These are phyloP conservation scores for Aspergillus olivimuriae DNA, from an alignment of 495 filamentous ascomycete genomes.

Conservation along the genomic window DNA sequence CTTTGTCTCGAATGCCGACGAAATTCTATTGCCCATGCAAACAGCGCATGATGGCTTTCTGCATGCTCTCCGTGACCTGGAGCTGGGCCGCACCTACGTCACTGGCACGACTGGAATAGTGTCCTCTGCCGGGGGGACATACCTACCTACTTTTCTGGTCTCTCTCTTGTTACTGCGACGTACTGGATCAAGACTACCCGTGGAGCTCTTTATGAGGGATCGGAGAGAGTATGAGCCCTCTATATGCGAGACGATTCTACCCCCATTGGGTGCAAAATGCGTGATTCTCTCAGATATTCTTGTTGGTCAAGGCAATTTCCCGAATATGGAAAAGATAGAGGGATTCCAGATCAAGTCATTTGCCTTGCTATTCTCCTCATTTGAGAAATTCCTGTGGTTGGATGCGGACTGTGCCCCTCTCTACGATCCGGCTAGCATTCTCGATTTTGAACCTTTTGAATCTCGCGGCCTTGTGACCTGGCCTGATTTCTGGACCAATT, in stretches of 20 bases:
- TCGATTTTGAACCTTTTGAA: conserved; percentile 35
- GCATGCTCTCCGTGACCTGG: conserved; percentile 12
- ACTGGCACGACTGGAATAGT: conserved; percentile 39
- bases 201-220: conserved; percentile 44
- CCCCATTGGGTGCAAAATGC: conserved; percentile 38
- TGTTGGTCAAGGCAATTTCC: neutral
- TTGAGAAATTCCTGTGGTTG: conserved; percentile 46
- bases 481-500: conserved; percentile 48
- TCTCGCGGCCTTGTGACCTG: conserved; percentile 43
- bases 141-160: conserved; percentile 30
- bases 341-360: conserved; percentile 46
- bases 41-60: conserved; percentile 28
- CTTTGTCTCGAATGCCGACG: conserved; percentile 14
- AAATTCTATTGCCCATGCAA: conserved; percentile 17
- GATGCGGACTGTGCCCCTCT: conserved; percentile 46
- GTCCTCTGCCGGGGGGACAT: conserved; percentile 28
- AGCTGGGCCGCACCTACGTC: conserved; percentile 15
- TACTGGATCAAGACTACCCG: conserved; percentile 39
- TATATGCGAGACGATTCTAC: conserved; percentile 40
- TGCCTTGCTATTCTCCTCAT: conserved; percentile 46
- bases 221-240: conserved; percentile 31
- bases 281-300: conserved; percentile 28
- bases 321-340: conserved; percentile 9
- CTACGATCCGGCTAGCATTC: conserved; percentile 31
- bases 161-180: conserved; percentile 41